A percentile compares a stretch with the other conserved stretches of the same genome.
These are phyloP conservation scores for Larix sibirica DNA, from an alignment of 83 land plant species.

Conservation along the genomic window DNA sequence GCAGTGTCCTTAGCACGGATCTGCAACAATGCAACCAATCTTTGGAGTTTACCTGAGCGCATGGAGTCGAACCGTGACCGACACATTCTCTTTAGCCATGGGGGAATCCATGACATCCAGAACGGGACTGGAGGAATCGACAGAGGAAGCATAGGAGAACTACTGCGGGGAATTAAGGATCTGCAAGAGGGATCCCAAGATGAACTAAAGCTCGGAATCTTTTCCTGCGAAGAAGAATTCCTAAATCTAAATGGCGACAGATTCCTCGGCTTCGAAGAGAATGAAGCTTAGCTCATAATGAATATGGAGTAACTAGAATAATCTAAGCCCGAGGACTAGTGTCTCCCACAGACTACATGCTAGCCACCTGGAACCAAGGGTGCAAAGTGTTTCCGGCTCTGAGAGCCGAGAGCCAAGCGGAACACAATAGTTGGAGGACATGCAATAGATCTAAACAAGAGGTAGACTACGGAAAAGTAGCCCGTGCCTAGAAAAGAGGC, in stretches of 20 bases:
- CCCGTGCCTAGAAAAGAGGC: too few species aligned
- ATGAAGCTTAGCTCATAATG: too few species aligned
- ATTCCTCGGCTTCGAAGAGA: not conserved
- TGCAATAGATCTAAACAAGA: too few species aligned
- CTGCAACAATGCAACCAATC: not conserved
- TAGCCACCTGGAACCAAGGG: too few species aligned
- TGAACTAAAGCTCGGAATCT: constrained; percentile 12
- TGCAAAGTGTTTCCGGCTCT: too few species aligned
- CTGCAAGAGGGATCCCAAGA: constrained; percentile 10
- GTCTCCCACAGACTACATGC: too few species aligned
- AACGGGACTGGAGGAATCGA: not conserved
- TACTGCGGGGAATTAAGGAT: constrained; percentile 11
- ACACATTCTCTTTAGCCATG: constrained; percentile 11
- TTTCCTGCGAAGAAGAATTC: not conserved
- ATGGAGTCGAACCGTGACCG: constrained; percentile 18
- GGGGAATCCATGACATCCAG: not conserved
- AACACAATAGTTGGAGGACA: too few species aligned
- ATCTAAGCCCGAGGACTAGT: too few species aligned
- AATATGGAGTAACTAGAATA: too few species aligned
- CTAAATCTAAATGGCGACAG: not conserved
- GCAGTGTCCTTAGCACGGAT: not conserved
- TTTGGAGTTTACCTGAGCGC: constrained; percentile 13
- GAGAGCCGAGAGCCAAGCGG: too few species aligned
- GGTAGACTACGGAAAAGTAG: too few species aligned
- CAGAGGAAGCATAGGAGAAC: not conserved